These are phyloP conservation scores for Phytophthora citricola DNA, from an alignment of 352 stramenopile species.

Conservation along the genomic window DNA sequence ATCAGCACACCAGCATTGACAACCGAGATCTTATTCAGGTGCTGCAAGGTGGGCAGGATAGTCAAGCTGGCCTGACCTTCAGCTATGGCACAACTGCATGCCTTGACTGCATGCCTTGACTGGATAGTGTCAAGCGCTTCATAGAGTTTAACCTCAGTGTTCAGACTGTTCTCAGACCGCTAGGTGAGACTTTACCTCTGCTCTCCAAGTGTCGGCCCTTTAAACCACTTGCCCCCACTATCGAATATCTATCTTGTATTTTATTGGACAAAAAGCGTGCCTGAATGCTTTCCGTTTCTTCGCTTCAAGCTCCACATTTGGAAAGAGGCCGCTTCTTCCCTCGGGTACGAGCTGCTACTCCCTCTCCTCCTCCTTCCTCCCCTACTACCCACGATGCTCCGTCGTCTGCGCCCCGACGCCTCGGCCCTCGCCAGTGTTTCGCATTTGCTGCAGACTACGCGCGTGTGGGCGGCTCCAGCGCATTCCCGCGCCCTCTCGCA, in stretches of 20 bases:
- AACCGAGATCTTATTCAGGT: too few relatives aligned
- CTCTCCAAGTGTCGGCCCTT: constrained; percentile 7
- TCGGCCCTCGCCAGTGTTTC: constrained; percentile 16
- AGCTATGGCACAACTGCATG: too few relatives aligned
- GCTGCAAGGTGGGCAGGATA: neutral
- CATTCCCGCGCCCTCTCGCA: constrained; percentile 26
- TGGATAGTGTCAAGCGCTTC: too few relatives aligned
- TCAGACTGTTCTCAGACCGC: neutral
- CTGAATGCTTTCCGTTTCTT: constrained; percentile 28
- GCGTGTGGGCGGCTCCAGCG: constrained; percentile 2
- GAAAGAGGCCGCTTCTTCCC: constrained; percentile 21
- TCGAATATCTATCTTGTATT: neutral
- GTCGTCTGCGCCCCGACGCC: constrained; percentile 17
- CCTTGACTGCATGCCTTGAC: too few relatives aligned
- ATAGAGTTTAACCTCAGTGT: neutral
- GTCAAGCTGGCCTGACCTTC: too few relatives aligned
- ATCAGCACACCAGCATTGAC: neutral
- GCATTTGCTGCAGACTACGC: constrained; percentile 23
- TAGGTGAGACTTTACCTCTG: constrained; percentile 2
- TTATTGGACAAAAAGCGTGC: constrained; percentile 18
- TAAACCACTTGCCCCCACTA: neutral
- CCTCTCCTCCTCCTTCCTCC: neutral
- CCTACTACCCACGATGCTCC: constrained; percentile 29
- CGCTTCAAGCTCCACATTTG: constrained; percentile 28
- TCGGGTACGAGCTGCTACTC: neutral